Conservation (phyloP, 208 protist genomes). For the Trypanosomatidae sp. region DNA sequence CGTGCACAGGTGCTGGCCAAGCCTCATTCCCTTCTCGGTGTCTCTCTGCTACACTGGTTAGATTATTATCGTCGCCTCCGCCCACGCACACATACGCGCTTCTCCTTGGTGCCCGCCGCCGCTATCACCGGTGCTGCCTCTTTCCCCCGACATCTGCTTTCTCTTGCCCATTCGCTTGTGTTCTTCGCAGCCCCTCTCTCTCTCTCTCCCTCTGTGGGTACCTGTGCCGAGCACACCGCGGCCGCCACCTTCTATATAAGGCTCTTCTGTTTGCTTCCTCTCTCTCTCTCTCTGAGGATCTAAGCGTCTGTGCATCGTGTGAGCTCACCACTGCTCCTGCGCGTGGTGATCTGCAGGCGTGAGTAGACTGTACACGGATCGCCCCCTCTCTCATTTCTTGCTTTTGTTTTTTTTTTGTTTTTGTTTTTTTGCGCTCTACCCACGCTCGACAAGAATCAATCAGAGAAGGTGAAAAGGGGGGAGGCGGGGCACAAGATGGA, state of each 20-base stretch:
- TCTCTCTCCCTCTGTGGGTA: background rate
- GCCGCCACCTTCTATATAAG: too few relatives aligned
- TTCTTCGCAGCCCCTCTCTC: background rate
- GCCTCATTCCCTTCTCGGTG: background rate
- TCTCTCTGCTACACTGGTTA: background rate
- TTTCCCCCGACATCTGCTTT: background rate
- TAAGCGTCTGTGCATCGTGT: background rate
- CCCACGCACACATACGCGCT: background rate
- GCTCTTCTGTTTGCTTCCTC: background rate
- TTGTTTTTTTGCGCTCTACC: too few relatives aligned
- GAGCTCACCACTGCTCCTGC: background rate
- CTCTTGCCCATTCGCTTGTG: background rate
- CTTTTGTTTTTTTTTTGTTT: background rate
- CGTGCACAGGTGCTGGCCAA: background rate
- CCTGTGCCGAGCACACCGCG: too few relatives aligned
- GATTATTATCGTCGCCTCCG: slow-evolving; percentile 1
- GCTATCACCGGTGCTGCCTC: background rate
- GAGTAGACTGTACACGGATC: too few relatives aligned
- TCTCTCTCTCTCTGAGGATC: background rate
- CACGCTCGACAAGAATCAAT: too few relatives aligned
- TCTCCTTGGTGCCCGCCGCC: background rate
- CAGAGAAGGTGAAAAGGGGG: background rate
- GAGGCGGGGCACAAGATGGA: background rate
- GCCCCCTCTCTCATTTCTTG: background rate
- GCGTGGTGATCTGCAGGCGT: too few relatives aligned